These are phyloP conservation scores for Beauveria brongniartii DNA, from an alignment of 2,329 filamentous ascomycete genomes.

Conservation along the genomic window DNA sequence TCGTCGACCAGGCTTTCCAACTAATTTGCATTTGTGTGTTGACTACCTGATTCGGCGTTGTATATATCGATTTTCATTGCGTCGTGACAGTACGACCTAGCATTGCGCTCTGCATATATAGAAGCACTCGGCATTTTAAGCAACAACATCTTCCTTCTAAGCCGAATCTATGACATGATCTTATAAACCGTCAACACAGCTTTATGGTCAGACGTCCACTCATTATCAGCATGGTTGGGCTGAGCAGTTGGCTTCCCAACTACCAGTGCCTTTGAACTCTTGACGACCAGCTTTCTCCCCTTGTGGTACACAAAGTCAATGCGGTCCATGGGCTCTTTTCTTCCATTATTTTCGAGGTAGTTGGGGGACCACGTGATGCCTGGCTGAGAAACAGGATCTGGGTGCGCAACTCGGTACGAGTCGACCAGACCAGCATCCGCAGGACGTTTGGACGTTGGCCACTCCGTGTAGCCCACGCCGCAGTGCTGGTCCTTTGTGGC, in stretches of 20 bases:
- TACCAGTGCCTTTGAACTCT: constrained; percentile 23
- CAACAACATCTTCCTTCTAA: no score
- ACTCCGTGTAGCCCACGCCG: constrained; percentile 24
- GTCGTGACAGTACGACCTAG: no score
- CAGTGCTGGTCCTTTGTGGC: constrained; percentile 27
- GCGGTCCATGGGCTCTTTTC: constrained; percentile 30
- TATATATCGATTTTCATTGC: no score
- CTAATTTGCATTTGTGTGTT: no score
- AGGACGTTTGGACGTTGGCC: constrained; percentile 31
- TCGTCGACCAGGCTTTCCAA: no score
- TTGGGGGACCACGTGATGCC: constrained; percentile 36
- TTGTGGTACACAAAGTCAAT: constrained; percentile 37
- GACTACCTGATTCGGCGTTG: no score
- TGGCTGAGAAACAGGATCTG: constrained; percentile 24
- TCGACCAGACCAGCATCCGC: constrained; percentile 29
- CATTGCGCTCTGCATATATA: no score
- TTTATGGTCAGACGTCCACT: constrained; percentile 35
- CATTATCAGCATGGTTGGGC: constrained; percentile 29
- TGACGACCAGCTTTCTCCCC: constrained; percentile 23
- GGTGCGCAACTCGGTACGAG: constrained; percentile 30
- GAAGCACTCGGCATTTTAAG: no score
- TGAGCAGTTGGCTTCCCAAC: constrained; percentile 25
- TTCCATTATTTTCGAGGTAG: constrained; percentile 22
- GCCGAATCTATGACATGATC: background rate
- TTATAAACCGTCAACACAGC: constrained; percentile 24